Base-by-base conservation (phyloP, 1,139 yeast species). In the Kurtzmaniella natalensis region DNA sequence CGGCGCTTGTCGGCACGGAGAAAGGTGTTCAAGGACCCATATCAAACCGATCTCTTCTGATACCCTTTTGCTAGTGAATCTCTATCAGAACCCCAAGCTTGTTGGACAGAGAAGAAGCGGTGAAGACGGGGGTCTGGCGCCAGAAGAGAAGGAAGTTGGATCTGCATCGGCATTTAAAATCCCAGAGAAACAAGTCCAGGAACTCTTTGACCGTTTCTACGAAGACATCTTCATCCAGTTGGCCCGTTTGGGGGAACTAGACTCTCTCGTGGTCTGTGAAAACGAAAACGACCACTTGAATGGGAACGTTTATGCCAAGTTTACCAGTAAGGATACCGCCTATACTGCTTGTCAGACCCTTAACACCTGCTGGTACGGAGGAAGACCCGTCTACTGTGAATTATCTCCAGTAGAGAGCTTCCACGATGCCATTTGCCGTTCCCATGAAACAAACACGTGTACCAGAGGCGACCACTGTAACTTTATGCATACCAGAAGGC, bases 1-100 rank as follows among this genome's bases (percentile, higher is more conserved):
- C 27, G 97, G 97, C 2, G 94, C 96, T 0, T 89, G 97, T 53
- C 70, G 96, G 39, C 96, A 89, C 54, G 96, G 96, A 2, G 92
- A 82, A 41, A 82, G 80, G 48, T 89, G 97, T 52, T 81, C 92
- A 9, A 68, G 94, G 47, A 72, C 71, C 37, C 97, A 89, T 53
- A 66, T 74, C 26, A 72, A 74, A 44, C 96, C 96, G 1, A 58
- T 67, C n/a, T 58, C 64, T 28, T 82, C 95, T 1, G 70, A 69
- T 40, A 81, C 92, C 1, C 68, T 88, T 3, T 63, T 84, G 28
- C 65, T 86, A 40, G 71, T 82, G 29, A 84, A 84, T 46, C 54
- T 89, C 38, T 85, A 81, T 49, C 79, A 76, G 42, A 81, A 83
- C 45, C 89, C 94, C 7, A 64, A 61, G 26, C 26, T 57, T 25